phyloP scores from a whole-genome alignment of 164 flowering plant genomes.

The Brasenia schreberi region DNA sequence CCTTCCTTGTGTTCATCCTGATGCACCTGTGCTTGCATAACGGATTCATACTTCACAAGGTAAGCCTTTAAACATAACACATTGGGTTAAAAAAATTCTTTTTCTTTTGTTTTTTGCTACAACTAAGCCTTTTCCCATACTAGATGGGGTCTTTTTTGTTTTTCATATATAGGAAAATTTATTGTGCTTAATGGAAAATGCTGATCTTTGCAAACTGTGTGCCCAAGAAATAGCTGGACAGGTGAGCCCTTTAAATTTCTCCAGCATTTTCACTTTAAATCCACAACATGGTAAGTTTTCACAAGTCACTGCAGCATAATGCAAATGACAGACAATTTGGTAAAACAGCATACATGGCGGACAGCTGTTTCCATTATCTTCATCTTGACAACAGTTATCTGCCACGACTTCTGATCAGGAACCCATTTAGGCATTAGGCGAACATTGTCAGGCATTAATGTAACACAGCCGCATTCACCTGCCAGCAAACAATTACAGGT shows the following conservation, averaged over 20 bases:
- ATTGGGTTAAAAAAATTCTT: neutral
- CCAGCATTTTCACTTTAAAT: too few relatives aligned
- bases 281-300: neutral
- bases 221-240: neutral
- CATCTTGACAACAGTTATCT: slow-evolving; percentile 15
- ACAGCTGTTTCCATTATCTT: neutral
- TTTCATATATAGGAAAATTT: neutral
- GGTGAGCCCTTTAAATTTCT: too few relatives aligned
- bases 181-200: neutral
- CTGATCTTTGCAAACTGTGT: neutral
- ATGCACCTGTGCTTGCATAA: slow-evolving; percentile 4
- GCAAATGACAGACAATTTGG: neutral
- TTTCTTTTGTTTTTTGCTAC: too few relatives aligned
- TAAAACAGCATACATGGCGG: neutral
- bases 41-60: slow-evolving; percentile 5
- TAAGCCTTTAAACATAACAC: slow-evolving; percentile 4
- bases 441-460: slow-evolving; percentile 15
- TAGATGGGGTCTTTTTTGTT: too few relatives aligned
- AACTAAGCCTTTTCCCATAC: too few relatives aligned
- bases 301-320: neutral
- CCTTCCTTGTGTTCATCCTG: neutral
- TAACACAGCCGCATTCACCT: slow-evolving; percentile 15
- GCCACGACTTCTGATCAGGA: slow-evolving; percentile 17
- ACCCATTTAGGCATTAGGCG: slow-evolving; percentile 30
- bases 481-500: slow-evolving; percentile 2